Conservation (phyloP, 805 yeast species). For the Zygoascus flipseniorum region DNA sequence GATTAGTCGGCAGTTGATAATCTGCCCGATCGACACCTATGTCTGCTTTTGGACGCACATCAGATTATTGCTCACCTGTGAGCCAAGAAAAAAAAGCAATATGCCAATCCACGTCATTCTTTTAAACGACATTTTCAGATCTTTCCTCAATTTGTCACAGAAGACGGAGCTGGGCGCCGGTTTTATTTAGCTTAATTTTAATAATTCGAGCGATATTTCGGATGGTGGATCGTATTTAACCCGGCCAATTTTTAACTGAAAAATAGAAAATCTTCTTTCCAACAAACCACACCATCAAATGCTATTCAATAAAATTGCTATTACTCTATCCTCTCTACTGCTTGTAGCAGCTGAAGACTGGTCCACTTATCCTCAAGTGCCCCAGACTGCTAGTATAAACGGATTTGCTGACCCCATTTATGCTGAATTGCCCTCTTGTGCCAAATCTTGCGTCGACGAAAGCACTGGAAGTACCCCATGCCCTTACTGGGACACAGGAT, state of each 20-base stretch:
- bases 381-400: slow-evolving; percentile 39
- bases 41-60: not conserved
- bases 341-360: slow-evolving; percentile 26
- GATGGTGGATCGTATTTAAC: no score
- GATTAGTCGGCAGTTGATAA: not conserved
- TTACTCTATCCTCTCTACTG: not conserved
- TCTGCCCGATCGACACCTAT: not conserved
- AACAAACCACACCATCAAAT: not conserved
- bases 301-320: not conserved
- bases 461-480: slow-evolving; percentile 35
- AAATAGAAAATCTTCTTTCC: not conserved
- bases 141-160: no score
- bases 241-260: no score
- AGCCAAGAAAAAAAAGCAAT: not conserved
- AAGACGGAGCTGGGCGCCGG: no score
- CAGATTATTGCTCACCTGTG: not conserved
- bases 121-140: no score
- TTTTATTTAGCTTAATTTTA: no score
- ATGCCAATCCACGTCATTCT: no score
- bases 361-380: slow-evolving; percentile 39
- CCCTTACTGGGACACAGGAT: slow-evolving; percentile 47
- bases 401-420: slow-evolving; percentile 43
- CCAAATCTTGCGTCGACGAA: slow-evolving; percentile 33
- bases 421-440: slow-evolving; percentile 35
- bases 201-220: no score